Conservation (phyloP, 768 basidiomycete genomes). For the Ramaria sp. region DNA sequence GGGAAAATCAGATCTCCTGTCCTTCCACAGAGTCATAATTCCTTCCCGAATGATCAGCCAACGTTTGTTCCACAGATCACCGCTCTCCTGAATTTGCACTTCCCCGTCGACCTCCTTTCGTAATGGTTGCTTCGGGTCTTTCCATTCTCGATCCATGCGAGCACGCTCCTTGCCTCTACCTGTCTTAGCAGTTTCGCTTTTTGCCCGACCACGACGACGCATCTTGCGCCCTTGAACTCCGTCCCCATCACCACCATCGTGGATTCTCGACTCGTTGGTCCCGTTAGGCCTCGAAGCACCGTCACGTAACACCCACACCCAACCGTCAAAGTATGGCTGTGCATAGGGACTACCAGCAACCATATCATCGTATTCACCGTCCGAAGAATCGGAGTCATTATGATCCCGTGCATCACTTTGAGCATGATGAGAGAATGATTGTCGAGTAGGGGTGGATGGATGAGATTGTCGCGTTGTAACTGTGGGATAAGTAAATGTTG, state of each 20-base stretch:
- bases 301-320: not conserved
- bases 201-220: not conserved
- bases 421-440: no score
- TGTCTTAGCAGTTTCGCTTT: not conserved
- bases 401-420: no score
- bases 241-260: not conserved
- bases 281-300: not conserved
- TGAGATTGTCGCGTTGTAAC: not conserved
- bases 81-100: not conserved
- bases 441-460: no score
- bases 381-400: no score
- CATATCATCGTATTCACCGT: not conserved
- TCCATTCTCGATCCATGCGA: no score
- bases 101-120: no score
- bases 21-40: not conserved
- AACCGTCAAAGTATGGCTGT: slow-evolving; percentile 6
- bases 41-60: slow-evolving; percentile 4
- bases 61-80: not conserved
- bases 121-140: no score
- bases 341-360: not conserved
- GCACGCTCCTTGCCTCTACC: not conserved
- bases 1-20: not conserved
- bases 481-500: not conserved
- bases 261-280: not conserved
- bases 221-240: not conserved